These are phyloP conservation scores for Calonectria fujianensis DNA, from an alignment of 2,329 filamentous ascomycete genomes.

Conservation along the genomic window DNA sequence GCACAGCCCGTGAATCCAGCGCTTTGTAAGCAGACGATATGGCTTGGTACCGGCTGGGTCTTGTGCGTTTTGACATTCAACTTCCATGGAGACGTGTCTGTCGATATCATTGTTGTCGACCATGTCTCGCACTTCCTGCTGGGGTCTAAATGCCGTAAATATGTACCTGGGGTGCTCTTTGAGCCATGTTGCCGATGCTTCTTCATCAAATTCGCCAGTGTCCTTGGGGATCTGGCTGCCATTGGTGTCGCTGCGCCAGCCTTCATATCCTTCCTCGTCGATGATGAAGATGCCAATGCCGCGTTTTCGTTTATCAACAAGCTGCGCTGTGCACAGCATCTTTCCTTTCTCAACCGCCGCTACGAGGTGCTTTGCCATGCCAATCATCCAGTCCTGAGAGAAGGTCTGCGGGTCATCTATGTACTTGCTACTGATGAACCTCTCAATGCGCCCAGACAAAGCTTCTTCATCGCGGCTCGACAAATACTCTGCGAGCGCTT, in stretches of 20 bases:
- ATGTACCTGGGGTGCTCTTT: neutral
- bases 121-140: conserved; percentile 10
- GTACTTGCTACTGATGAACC: conserved; percentile 1
- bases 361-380: conserved; percentile 10
- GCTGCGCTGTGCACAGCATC: conserved; percentile 2
- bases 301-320: neutral
- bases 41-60: neutral
- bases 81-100: conserved; percentile 17
- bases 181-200: neutral
- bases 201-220: neutral
- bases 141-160: conserved; percentile 10
- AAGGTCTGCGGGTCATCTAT: conserved; percentile 11
- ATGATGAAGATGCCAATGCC: neutral
- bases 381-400: conserved; percentile 11
- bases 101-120: conserved; percentile 12
- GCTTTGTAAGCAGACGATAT: neutral
- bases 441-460: neutral
- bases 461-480: neutral
- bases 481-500: neutral
- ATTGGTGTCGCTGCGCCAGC: neutral
- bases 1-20: conserved; percentile 16
- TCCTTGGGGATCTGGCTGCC: too few relatives aligned
- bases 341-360: neutral
- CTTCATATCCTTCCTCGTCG: conserved; percentile 5
- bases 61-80: neutral